These are phyloP conservation scores for Knufia fluminis DNA, from an alignment of 2,329 filamentous ascomycete genomes.

Conservation along the genomic window DNA sequence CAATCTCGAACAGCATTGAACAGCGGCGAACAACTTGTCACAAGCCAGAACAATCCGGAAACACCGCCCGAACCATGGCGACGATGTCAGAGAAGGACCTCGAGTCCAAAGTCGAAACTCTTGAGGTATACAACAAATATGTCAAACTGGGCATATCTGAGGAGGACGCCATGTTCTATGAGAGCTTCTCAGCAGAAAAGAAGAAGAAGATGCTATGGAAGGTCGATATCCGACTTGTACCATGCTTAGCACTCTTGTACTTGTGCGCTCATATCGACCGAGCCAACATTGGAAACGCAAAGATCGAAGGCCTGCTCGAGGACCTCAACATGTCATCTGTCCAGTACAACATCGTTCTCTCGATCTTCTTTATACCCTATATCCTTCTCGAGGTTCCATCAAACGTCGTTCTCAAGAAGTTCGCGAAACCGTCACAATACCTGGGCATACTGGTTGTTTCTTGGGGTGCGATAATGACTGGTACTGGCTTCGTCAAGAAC, in stretches of 20 bases:
- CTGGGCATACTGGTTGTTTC: slow-evolving; percentile 6
- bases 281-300: slow-evolving; percentile 71
- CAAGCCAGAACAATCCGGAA: no score
- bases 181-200: background rate
- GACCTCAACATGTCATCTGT: slow-evolving; percentile 51
- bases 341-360: slow-evolving; percentile 62
- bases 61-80: background rate
- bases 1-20: no score
- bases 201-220: slow-evolving; percentile 30
- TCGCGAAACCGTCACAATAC: slow-evolving; percentile 8
- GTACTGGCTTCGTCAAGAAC: slow-evolving; percentile 38
- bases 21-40: no score
- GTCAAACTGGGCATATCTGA: slow-evolving; percentile 1
- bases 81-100: slow-evolving; percentile 7
- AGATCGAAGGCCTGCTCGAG: slow-evolving; percentile 46
- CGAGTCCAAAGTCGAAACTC: slow-evolving; percentile 7
- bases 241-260: slow-evolving; percentile 37
- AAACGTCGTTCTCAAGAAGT: slow-evolving; percentile 10
- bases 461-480: slow-evolving; percentile 26
- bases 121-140: slow-evolving; percentile 6
- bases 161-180: slow-evolving; percentile 4
- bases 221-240: slow-evolving; percentile 36
- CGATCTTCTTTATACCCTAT: slow-evolving; percentile 64
- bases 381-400: slow-evolving; percentile 11
- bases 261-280: slow-evolving; percentile 12